Conservation (phyloP, 2,329 filamentous ascomycete species). For the Xylariales sp. region DNA sequence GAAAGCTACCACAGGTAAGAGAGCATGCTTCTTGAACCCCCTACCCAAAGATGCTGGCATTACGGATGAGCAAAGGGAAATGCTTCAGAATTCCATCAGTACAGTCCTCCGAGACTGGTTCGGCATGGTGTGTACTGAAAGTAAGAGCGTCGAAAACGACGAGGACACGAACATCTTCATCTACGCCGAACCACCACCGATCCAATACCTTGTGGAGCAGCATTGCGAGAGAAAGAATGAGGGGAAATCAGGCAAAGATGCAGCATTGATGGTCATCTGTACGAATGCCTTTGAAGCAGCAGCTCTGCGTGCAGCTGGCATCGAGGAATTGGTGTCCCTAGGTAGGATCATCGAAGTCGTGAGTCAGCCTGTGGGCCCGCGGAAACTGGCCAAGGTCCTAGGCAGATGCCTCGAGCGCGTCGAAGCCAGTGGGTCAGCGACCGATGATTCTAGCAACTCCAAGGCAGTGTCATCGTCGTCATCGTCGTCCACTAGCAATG, state of each 20-base stretch:
- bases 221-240: constrained; percentile 11
- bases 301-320: constrained; percentile 16
- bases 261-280: constrained; percentile 18
- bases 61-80: background rate
- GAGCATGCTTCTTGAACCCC: background rate
- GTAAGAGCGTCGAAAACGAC: constrained; percentile 9
- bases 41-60: background rate
- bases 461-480: background rate
- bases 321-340: constrained; percentile 14
- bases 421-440: constrained; percentile 4
- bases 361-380: constrained; percentile 17
- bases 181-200: constrained; percentile 19
- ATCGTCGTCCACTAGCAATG: background rate
- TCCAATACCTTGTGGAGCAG: constrained; percentile 14
- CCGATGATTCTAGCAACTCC: no score
- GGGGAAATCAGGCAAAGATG: constrained; percentile 10
- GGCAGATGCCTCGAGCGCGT: constrained; percentile 14
- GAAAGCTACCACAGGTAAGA: background rate
- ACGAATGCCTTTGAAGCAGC: constrained; percentile 20
- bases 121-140: constrained; percentile 13
- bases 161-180: constrained; percentile 15
- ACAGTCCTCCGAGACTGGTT: constrained; percentile 16
- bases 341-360: constrained; percentile 18
- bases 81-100: constrained; percentile 15
- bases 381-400: constrained; percentile 18